These are phyloP conservation scores for Chaetoscypha palmicola DNA, from an alignment of 2,329 filamentous ascomycete species.

Conservation along the genomic window DNA sequence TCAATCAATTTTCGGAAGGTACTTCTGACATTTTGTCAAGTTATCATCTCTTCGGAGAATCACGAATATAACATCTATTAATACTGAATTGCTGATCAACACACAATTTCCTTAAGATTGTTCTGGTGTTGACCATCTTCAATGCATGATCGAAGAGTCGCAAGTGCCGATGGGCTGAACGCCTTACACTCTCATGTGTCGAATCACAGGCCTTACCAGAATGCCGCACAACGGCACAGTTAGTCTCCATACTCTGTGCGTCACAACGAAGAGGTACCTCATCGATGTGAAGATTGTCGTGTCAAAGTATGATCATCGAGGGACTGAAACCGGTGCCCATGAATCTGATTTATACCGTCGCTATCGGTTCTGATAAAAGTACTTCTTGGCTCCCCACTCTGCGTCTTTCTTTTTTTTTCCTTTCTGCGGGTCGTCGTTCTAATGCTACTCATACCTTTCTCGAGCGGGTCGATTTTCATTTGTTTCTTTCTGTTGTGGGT, in stretches of 20 bases:
- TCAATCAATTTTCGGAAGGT: no score
- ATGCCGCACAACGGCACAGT: conserved; percentile 4
- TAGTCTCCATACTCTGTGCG: background rate
- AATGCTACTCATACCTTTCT: background rate
- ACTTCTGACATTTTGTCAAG: no score
- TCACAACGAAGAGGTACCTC: background rate
- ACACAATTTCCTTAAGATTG: no score
- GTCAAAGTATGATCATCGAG: conserved; percentile 6
- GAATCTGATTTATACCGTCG: background rate
- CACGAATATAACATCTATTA: no score
- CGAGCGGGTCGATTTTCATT: background rate
- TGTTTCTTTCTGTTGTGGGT: no score
- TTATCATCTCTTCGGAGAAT: no score
- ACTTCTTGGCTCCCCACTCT: background rate
- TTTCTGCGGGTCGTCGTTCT: background rate
- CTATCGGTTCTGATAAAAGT: background rate
- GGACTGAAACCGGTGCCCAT: conserved; percentile 1
- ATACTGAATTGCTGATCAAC: no score
- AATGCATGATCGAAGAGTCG: no score
- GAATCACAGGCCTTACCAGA: no score
- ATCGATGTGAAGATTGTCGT: background rate
- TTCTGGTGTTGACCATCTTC: no score
- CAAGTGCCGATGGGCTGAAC: no score
- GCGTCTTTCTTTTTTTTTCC: background rate
- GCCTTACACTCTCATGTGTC: no score